A percentile compares a stretch with the other conserved stretches of the same genome.
Conservation (phyloP, 495 filamentous ascomycete species). For the Penicillium cataractarum region DNA sequence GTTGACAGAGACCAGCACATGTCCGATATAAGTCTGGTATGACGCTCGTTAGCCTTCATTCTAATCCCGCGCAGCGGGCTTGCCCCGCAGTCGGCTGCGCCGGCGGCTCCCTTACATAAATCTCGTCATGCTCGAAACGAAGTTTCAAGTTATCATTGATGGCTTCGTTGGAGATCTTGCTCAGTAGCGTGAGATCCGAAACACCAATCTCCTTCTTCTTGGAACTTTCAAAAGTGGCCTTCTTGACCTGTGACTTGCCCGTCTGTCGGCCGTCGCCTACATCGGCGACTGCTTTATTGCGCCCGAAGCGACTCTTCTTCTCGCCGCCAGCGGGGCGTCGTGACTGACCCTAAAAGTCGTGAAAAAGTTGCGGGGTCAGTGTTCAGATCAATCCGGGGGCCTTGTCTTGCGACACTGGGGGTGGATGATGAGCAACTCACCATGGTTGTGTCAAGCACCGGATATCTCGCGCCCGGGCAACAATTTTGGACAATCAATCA, state of each 20-base stretch:
- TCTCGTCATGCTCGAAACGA: constrained; percentile 93
- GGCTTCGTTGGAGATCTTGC: constrained; percentile 97
- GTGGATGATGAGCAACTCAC: constrained; percentile 27
- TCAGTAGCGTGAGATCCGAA: constrained; percentile 94
- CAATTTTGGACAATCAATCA: constrained; percentile 36
- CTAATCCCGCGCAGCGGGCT: constrained; percentile 22
- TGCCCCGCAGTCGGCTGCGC: constrained; percentile 24
- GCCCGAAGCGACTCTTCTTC: constrained; percentile 55
- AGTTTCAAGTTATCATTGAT: constrained; percentile 99
- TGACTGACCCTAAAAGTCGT: constrained; percentile 46
- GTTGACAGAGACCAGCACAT: constrained; percentile 99
- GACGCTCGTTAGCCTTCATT: constrained; percentile 31
- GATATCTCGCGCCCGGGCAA: constrained; percentile 37
- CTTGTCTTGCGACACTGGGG: constrained; percentile 13
- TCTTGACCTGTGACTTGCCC: constrained; percentile 77
- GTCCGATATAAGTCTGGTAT: constrained; percentile 92
- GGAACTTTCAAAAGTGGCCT: constrained; percentile 90
- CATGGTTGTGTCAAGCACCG: constrained; percentile 40
- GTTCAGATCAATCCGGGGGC: constrained; percentile 14
- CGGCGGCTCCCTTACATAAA: constrained; percentile 69
- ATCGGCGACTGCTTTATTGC: constrained; percentile 50
- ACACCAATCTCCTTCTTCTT: constrained; percentile 99
- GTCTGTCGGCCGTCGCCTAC: constrained; percentile 48
- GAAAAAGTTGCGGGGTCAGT: constrained; percentile 19
- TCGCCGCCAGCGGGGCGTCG: constrained; percentile 53